phyloP scores from a whole-genome alignment of 768 basidiomycete species.

The Boletus bicolor region DNA sequence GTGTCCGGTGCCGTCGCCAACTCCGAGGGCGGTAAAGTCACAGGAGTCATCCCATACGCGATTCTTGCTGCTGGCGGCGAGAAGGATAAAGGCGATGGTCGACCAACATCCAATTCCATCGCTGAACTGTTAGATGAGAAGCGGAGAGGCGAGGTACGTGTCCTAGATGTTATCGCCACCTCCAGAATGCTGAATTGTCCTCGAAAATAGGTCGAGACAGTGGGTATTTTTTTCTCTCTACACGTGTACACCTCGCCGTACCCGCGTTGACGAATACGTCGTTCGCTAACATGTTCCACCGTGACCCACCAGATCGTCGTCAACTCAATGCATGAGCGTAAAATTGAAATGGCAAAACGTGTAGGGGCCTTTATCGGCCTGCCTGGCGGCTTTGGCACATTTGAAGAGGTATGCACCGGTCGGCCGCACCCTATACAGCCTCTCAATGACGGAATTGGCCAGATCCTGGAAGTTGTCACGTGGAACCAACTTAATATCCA shows the following conservation, averaged over 20 bases:
- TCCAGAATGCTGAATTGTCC: conserved; percentile 10
- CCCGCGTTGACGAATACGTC: background rate
- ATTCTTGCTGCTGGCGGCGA: conserved; percentile 69
- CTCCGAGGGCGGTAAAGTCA: conserved; percentile 60
- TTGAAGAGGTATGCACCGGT: conserved; percentile 67
- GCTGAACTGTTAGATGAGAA: conserved; percentile 30
- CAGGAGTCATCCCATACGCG: conserved; percentile 75
- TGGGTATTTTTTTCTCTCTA: conserved; percentile 10
- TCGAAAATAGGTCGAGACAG: conserved; percentile 31
- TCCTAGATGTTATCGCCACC: background rate
- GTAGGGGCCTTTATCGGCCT: conserved; percentile 81
- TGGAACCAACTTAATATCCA: conserved; percentile 94
- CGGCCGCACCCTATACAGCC: background rate
- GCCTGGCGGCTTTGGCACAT: conserved; percentile 93
- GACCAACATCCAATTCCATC: conserved; percentile 17
- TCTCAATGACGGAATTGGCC: conserved; percentile 7
- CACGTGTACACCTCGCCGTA: conserved; percentile 4
- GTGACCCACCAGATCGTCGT: conserved; percentile 56
- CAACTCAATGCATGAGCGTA: conserved; percentile 84
- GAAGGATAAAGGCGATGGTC: conserved; percentile 41
- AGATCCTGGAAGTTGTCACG: conserved; percentile 89
- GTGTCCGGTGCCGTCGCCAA: conserved; percentile 66
- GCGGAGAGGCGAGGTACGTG: conserved; percentile 35
- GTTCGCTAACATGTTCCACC: conserved; percentile 7
- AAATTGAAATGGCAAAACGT: conserved; percentile 84